Percentiles rank a stretch among this genome's conserved stretches.
Conservation (phyloP, 257 asterid species). For the Solanum appendiculatum region DNA sequence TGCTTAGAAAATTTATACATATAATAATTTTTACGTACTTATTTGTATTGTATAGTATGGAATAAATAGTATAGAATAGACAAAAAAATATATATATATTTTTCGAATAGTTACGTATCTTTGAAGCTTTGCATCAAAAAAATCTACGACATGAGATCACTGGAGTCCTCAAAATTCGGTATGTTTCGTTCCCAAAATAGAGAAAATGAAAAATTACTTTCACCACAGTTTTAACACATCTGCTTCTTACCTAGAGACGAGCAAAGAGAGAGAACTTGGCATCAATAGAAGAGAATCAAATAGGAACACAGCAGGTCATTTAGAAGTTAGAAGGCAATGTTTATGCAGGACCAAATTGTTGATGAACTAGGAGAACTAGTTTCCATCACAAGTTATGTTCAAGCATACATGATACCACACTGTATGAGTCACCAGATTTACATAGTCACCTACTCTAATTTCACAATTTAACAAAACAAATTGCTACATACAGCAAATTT, state of each 20-base stretch:
- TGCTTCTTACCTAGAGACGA: neutral
- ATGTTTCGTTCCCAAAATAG: no score
- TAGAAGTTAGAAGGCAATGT: neutral
- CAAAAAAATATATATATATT: no score
- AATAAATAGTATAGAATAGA: no score
- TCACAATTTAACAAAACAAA: neutral
- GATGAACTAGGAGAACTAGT: neutral
- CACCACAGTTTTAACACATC: neutral
- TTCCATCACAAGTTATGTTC: neutral
- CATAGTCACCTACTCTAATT: neutral
- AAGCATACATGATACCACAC: neutral
- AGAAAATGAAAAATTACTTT: no score
- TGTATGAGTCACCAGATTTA: neutral
- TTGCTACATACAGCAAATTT: neutral
- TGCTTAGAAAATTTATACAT: no score
- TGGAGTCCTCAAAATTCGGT: neutral
- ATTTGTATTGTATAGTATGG: no score
- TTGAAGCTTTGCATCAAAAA: neutral
- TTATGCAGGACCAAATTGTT: neutral
- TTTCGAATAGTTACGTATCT: neutral
- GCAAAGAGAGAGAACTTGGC: neutral
- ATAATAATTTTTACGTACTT: no score
- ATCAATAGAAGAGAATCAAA: neutral
- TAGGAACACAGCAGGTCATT: neutral
- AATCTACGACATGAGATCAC: neutral